These are phyloP conservation scores for Nannochloropsis oceanica DNA, from an alignment of 108 stramenopile genomes.

Conservation along the genomic window DNA sequence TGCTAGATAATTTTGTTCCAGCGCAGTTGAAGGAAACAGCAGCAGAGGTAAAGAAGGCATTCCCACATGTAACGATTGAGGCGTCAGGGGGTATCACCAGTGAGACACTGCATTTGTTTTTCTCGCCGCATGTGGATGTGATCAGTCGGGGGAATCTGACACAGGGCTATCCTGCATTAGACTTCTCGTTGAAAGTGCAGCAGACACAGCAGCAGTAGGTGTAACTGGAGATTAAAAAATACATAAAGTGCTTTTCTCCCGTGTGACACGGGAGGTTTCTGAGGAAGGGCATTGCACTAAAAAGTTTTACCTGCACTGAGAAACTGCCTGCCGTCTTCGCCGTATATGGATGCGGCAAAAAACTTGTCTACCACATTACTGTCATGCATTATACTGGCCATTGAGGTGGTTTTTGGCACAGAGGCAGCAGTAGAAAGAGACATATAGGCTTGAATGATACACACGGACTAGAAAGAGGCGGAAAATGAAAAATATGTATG, in stretches of 20 bases:
- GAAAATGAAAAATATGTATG: not conserved
- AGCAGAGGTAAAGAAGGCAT: slow-evolving; percentile 54
- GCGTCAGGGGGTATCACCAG: slow-evolving; percentile 93
- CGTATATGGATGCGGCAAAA: too few species aligned
- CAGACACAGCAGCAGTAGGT: not conserved
- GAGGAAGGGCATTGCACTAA: too few species aligned
- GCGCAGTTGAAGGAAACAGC: slow-evolving; percentile 58
- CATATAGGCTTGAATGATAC: not conserved
- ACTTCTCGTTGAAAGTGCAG: slow-evolving; percentile 83
- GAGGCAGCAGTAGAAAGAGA: not conserved
- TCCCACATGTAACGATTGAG: slow-evolving; percentile 78
- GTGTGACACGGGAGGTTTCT: too few species aligned
- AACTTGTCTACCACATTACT: too few species aligned
- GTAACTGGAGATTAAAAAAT: not conserved
- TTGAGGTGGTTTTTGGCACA: too few species aligned
- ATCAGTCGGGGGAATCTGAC: slow-evolving; percentile 88
- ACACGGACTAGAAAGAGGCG: not conserved
- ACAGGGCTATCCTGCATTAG: slow-evolving; percentile 91
- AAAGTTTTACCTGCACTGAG: too few species aligned
- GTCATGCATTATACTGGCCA: too few species aligned
- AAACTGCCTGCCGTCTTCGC: too few species aligned
- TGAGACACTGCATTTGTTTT: slow-evolving; percentile 68
- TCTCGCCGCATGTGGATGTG: slow-evolving; percentile 76
- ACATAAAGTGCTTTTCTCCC: too few species aligned
- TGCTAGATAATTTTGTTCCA: slow-evolving; percentile 95